Base-by-base conservation (phyloP, 23 red algal genomes). In the Pyropia yezoensis region DNA sequence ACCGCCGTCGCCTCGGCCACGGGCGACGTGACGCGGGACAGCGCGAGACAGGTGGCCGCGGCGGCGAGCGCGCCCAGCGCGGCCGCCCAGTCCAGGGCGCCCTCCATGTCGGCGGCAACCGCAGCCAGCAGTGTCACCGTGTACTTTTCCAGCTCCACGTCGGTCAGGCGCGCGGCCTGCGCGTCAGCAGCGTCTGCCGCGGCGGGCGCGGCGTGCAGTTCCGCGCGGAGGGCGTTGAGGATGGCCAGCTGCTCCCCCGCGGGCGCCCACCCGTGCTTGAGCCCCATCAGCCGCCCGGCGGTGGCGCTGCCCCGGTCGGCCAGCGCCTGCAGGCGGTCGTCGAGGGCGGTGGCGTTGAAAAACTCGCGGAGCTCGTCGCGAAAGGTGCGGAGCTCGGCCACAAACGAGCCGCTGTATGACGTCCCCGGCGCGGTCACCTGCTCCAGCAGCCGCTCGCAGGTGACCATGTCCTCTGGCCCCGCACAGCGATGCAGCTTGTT, bases 401-500 rank as follows among this genome's bases (percentile, higher is more conserved):
- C 68, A 62, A 90, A 74, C 39, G 26, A 69, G 7, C 68, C 57
- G 54, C 21, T 69, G 57, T 69, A 88, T 9, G 24, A 29, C 4
- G 57, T 29, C 29, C 55, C 73, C 8, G 63, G 52, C 18, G 59
- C 29, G 32, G 68, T 63, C 54, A 88, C 73, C 27, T 72, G 51
- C 13, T 79, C 69, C 12, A 88, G 27, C 50, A 88, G 54, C 50
- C 61, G 57, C 15, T 50, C 61, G 21, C 74, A 73, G n/a, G 85
- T 90, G 30, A 80, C 67, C 24, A 90, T 33, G 52, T 90, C 85
- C 39, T 90, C 85, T 13, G 85, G 85, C 15, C 85, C 85, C 7
- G 75, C 74, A 27, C 85, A 82, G n/a, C 85, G 75, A 61, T 90
- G 85, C 14, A 90, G 33, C 76, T 90, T 90, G 69, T 90, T 90